phyloP scores from a whole-genome alignment of 768 basidiomycete species.

The Melanogaster broomeanus region DNA sequence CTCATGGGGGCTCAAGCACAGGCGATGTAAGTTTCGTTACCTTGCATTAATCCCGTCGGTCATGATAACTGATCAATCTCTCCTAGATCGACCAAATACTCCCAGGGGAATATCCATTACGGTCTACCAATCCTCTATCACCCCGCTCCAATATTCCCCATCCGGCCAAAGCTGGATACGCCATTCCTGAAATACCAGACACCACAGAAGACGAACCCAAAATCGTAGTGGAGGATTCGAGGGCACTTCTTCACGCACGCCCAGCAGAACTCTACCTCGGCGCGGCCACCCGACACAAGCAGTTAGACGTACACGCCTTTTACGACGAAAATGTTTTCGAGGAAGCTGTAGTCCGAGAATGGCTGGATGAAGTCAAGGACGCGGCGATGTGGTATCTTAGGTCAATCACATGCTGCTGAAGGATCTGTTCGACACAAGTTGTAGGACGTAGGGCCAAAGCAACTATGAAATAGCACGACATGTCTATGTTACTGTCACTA shows the following conservation, averaged over 20 bases:
- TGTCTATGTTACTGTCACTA: no score
- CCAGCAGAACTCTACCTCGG: slow-evolving; percentile 48
- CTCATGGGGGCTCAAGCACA: slow-evolving; percentile 17
- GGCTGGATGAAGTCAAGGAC: slow-evolving; percentile 45
- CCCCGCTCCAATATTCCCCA: slow-evolving; percentile 19
- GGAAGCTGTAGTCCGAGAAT: slow-evolving; percentile 42
- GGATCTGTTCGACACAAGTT: no score
- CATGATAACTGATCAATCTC: slow-evolving; percentile 26
- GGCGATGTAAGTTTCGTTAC: slow-evolving; percentile 29
- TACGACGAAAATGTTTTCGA: slow-evolving; percentile 52
- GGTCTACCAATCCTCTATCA: slow-evolving; percentile 22
- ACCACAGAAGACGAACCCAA: slow-evolving; percentile 4
- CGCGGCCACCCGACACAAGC: slow-evolving; percentile 34
- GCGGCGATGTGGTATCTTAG: slow-evolving; percentile 36
- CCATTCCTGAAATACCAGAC: not conserved
- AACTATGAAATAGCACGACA: no score
- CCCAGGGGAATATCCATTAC: slow-evolving; percentile 39
- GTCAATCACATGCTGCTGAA: slow-evolving; percentile 8
- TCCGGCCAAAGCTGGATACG: slow-evolving; percentile 10
- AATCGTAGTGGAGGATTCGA: slow-evolving; percentile 6
- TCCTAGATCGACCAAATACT: slow-evolving; percentile 35
- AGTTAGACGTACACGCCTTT: slow-evolving; percentile 34
- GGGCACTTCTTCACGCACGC: slow-evolving; percentile 39
- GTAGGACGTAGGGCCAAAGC: no score
- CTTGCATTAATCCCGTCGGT: not conserved